A percentile compares a stretch with the other conserved stretches of the same genome.
Evolutionary conservation across 257 asterid genomes (phyloP).

Genomic region (Solanum okadae): DNA sequence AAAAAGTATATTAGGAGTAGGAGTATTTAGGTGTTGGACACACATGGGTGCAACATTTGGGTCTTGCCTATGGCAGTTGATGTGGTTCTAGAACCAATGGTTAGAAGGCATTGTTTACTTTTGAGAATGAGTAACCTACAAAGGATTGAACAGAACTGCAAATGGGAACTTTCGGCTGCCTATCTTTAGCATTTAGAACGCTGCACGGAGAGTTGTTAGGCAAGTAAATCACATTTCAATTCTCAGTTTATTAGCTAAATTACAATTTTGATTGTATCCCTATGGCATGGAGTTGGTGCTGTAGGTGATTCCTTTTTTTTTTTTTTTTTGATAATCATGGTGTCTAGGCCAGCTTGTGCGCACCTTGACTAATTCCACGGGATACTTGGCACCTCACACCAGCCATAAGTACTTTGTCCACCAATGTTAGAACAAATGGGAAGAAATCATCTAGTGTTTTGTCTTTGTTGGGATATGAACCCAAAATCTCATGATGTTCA

Average conservation of each 20-base stretch:
- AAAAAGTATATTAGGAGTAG: neutral
- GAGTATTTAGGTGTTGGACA: neutral
- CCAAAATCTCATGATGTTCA: neutral
- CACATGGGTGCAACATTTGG: neutral
- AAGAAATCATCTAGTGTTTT: neutral
- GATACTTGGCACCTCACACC: neutral
- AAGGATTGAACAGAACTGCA: neutral
- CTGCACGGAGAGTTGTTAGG: neutral
- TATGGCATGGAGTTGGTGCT: neutral
- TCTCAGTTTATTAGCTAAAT: neutral
- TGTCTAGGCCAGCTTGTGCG: neutral
- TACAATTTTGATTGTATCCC: neutral
- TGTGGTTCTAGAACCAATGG: neutral
- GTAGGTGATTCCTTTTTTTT: neutral
- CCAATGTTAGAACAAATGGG: neutral
- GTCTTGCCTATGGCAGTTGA: neutral
- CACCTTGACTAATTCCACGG: neutral
- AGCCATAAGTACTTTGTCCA: neutral
- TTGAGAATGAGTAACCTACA: neutral
- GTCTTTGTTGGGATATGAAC: neutral
- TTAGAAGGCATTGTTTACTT: neutral
- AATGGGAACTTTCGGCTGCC: neutral
- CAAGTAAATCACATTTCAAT: neutral
- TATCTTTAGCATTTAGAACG: neutral
- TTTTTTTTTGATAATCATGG: neutral